These are phyloP conservation scores for Rhytidiadelphus loreus DNA, from an alignment of 225 moss, liverwort and hornwort genomes.

Conservation along the genomic window DNA sequence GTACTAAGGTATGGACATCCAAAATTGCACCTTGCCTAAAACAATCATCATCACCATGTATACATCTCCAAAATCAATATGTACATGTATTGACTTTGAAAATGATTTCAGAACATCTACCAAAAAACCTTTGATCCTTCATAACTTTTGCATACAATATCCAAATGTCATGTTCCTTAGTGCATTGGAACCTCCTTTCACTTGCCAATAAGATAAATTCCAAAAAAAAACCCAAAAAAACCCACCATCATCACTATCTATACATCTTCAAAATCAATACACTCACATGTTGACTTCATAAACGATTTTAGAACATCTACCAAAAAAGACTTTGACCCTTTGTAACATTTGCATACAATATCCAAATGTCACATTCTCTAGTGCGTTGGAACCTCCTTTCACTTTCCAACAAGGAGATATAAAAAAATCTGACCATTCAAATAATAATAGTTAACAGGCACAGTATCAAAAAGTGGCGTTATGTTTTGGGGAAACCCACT, in stretches of 20 bases:
- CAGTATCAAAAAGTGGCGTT: not conserved
- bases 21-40: not conserved
- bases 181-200: too few relatives aligned
- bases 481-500: rapidly evolving
- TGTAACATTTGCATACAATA: not conserved
- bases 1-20: rapidly evolving
- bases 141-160: not conserved
- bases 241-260: rapidly evolving
- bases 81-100: too few relatives aligned
- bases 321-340: not conserved
- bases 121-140: not conserved
- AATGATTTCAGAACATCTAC: not conserved
- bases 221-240: too few relatives aligned
- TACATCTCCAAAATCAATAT: not conserved
- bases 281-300: too few relatives aligned
- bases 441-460: rapidly evolving
- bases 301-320: not conserved
- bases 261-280: not conserved
- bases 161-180: not conserved
- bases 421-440: too few relatives aligned
- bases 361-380: rapidly evolving
- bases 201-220: too few relatives aligned
- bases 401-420: not conserved
- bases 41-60: rapidly evolving
- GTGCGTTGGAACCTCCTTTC: not conserved